phyloP scores from a whole-genome alignment of 208 protist genomes.

The Strigomonas galati region DNA sequence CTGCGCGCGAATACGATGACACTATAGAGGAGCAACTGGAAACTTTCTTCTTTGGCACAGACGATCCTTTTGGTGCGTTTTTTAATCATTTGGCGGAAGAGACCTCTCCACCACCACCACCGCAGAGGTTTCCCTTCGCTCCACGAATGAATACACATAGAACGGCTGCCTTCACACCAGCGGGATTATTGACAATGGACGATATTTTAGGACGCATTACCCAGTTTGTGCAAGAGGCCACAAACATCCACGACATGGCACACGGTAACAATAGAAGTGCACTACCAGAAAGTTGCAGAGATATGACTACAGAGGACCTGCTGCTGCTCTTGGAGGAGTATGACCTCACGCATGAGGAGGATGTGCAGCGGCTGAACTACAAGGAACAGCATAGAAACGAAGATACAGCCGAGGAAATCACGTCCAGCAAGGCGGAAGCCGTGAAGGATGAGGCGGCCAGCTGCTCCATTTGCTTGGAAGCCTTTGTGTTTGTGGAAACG shows the following conservation, averaged over 20 bases:
- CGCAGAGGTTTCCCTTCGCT: no score
- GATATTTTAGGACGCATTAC: neutral
- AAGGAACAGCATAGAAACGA: neutral
- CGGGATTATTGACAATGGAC: neutral
- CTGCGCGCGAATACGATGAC: no score
- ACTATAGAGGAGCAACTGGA: no score
- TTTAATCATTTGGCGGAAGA: no score
- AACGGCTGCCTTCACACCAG: neutral
- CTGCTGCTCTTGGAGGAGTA: neutral
- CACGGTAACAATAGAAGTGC: neutral
- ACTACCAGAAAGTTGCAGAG: neutral
- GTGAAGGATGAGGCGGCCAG: neutral
- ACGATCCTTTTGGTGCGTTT: no score
- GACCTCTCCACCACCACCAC: no score
- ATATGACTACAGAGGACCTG: neutral
- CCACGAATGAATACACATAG: no score
- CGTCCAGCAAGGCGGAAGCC: neutral
- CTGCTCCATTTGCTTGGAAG: constrained; percentile 7
- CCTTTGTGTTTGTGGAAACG: neutral
- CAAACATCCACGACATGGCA: neutral
- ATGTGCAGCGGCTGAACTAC: neutral
- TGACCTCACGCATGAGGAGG: constrained; percentile 4
- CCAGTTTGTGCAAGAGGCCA: neutral
- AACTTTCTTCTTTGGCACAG: no score
- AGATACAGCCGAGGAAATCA: neutral